Base-by-base conservation (phyloP, 73 alveolate genomes). In the Paramecium bursaria region DNA sequence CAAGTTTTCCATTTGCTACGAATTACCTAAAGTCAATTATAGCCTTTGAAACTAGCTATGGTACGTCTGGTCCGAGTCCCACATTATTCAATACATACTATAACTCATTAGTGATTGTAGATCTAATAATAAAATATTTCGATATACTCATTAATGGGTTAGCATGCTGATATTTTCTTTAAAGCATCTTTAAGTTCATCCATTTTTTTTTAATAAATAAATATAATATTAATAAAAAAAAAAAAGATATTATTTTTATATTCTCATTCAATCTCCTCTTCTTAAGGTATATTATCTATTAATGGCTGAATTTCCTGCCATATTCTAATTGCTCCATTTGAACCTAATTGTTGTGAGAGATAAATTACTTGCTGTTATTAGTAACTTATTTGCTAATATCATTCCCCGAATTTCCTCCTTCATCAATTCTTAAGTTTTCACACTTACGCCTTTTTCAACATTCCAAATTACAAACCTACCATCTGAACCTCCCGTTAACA, bases 241-340 rank as follows among this genome's bases (percentile, higher is more conserved):
- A n/a, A n/a, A n/a, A n/a, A n/a, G n/a, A n/a, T n/a, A n/a, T n/a
- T n/a, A n/a, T n/a, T n/a, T n/a, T n/a, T n/a, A n/a, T 67, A 42
- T 67, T 31, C 21, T 42, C 44, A 19, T 33, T 33, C 55, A 39
- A 57, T 35, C 33, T 67, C 82, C 13, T 67, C 82, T 1, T 67
- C 82, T 10, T 21, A 26, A 19, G 60, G 82, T 11, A 67, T 67
- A 33, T 67, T 21, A 39, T 67, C 82, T 39, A 67, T 67, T 19
- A 67, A 67, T 39, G 82, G 82, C 14, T 46, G 44, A 33, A 61
- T 61, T 25, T 61, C 80, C 51, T 61, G 21, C 80, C 80, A 61
- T 5, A 61, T 33, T 0, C 80, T 31, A 6, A 67, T 19, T 0
- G 39, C 50, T 15, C 82, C 60, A 67, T 67, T 67, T 15, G 82